A percentile compares a stretch with the other conserved stretches of the same genome.
Evolutionary conservation across 371 early-diverging fungal genomes (phyloP).

Genomic region (Globomyces sp.): DNA sequence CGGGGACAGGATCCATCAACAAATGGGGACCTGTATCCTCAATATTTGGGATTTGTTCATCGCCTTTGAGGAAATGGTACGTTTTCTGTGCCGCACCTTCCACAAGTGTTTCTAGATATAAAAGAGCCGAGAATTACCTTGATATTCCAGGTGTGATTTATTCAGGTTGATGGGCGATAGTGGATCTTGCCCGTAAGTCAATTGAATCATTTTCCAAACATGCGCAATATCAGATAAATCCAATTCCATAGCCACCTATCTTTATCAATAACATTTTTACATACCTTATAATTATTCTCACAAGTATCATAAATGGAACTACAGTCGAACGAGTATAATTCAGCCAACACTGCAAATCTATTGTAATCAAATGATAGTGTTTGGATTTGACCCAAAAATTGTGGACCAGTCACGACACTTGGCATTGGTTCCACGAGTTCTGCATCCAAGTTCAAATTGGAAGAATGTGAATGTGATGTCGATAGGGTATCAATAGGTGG

Average conservation of each 20-base stretch:
- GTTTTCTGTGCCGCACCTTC: too few relatives aligned
- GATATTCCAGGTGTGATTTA: background rate
- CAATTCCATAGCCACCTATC: slow-evolving; percentile 64
- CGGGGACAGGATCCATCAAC: too few relatives aligned
- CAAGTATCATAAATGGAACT: slow-evolving; percentile 56
- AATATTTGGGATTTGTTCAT: too few relatives aligned
- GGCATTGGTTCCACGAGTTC: background rate
- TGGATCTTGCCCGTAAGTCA: slow-evolving; percentile 49
- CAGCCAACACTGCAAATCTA: slow-evolving; percentile 66
- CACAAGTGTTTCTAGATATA: too few relatives aligned
- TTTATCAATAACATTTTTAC: background rate
- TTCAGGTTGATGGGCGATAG: background rate
- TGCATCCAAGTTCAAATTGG: background rate
- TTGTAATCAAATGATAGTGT: slow-evolving; percentile 47
- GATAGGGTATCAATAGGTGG: too few relatives aligned
- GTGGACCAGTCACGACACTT: background rate
- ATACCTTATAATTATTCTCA: slow-evolving; percentile 51
- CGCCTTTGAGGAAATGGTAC: too few relatives aligned
- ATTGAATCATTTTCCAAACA: slow-evolving; percentile 75
- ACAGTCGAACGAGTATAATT: slow-evolving; percentile 55
- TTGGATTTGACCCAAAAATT: background rate
- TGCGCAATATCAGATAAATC: slow-evolving; percentile 68
- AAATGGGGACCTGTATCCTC: too few relatives aligned
- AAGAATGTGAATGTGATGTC: too few relatives aligned
- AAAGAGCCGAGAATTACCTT: background rate